These are phyloP conservation scores for Thermothelomyces thermophilus DNA, from an alignment of 2,329 filamentous ascomycete genomes.

Conservation along the genomic window DNA sequence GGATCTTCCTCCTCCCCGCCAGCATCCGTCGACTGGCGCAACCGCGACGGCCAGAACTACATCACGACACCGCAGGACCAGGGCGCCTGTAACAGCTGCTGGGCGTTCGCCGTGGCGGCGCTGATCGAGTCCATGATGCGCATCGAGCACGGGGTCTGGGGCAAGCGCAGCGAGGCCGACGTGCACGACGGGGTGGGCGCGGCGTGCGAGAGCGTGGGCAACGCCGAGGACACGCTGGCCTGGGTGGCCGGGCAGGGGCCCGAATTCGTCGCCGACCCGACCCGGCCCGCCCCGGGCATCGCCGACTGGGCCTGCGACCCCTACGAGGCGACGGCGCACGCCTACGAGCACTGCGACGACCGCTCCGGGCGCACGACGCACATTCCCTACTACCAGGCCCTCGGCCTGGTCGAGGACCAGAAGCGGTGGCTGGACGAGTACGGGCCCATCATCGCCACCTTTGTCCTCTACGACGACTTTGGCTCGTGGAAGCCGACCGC, in stretches of 20 bases:
- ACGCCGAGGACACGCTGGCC: slow-evolving; percentile 18
- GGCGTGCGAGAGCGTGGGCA: slow-evolving; percentile 19
- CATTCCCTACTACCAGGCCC: slow-evolving; percentile 12
- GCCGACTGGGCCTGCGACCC: slow-evolving; percentile 22
- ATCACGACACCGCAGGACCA: slow-evolving; percentile 21
- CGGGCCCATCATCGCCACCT: slow-evolving; percentile 20
- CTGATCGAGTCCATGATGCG: slow-evolving; percentile 20
- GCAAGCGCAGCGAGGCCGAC: slow-evolving; percentile 22
- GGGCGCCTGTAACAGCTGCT: slow-evolving; percentile 21
- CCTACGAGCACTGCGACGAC: slow-evolving; percentile 14
- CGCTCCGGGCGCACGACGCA: slow-evolving; percentile 16
- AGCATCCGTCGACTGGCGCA: slow-evolving; percentile 18
- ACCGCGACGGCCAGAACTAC: slow-evolving; percentile 15
- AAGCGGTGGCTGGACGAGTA: slow-evolving; percentile 22
- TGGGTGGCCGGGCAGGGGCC: slow-evolving; percentile 16
- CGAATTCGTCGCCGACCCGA: not conserved
- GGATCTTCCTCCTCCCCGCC: not conserved
- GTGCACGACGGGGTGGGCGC: slow-evolving; percentile 20
- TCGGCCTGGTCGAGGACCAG: slow-evolving; percentile 20
- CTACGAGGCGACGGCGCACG: slow-evolving; percentile 14
- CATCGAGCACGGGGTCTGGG: slow-evolving; percentile 22
- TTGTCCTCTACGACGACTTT: slow-evolving; percentile 18
- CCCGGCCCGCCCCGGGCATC: slow-evolving; percentile 4
- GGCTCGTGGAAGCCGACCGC: slow-evolving; percentile 9
- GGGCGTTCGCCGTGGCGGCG: slow-evolving; percentile 21